Conservation (phyloP, 176 grass and related monocot species). For the Hyparrhenia diplandra region DNA sequence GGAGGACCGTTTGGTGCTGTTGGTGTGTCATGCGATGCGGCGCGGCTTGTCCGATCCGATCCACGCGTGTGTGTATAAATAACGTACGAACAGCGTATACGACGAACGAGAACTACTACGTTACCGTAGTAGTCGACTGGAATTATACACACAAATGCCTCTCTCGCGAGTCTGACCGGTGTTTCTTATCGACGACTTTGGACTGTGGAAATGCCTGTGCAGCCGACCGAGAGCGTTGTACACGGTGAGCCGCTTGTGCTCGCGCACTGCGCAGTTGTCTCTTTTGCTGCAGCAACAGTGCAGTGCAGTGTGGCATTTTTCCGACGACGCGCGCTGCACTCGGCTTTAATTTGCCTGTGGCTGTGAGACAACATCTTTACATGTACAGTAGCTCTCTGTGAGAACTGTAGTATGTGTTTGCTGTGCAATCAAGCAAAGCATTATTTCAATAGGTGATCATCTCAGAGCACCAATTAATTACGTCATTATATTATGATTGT, state of each 20-base stretch:
- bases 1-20: background rate
- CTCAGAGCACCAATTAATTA: background rate
- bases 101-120: background rate
- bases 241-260: background rate
- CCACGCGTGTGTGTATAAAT: background rate
- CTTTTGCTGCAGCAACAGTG: background rate
- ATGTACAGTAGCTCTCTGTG: background rate
- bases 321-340: background rate
- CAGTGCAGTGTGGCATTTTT: background rate
- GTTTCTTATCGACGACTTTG: too few relatives aligned
- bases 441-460: background rate
- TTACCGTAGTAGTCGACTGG: too few relatives aligned
- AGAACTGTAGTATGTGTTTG: background rate
- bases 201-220: too few relatives aligned
- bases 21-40: background rate
- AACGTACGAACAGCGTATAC: background rate
- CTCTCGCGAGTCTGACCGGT: too few relatives aligned
- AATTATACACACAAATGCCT: background rate
- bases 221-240: background rate
- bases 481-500: background rate
- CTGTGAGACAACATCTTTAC: background rate
- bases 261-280: background rate
- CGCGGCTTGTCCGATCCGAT: too few relatives aligned
- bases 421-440: background rate
- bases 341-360: background rate